Conservation (phyloP, 805 yeast genomes). For the Candida insectorum region DNA sequence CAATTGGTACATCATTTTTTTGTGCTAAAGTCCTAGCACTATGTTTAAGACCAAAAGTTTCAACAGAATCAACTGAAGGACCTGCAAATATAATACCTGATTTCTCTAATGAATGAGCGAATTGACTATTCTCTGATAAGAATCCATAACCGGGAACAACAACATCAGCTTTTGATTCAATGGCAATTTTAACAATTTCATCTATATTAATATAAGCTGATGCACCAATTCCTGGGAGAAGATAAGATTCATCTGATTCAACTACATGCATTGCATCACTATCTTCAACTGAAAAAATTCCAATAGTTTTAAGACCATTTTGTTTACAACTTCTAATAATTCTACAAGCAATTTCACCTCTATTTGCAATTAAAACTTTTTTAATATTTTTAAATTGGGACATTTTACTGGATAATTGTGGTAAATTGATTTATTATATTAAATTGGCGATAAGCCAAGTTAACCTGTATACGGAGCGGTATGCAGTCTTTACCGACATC, state of each 20-base stretch:
- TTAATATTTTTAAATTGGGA: constrained; percentile 2
- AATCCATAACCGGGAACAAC: constrained; percentile 98
- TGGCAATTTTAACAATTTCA: constrained; percentile 82
- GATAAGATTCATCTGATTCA: constrained; percentile 78
- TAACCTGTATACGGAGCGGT: too few species aligned
- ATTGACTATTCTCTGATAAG: constrained; percentile 92
- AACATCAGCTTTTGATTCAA: constrained; percentile 78
- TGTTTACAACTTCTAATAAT: constrained; percentile 83
- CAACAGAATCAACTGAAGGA: constrained; percentile 90
- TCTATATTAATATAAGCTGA: constrained; percentile 85
- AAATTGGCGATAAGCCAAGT: too few species aligned
- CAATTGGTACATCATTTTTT: constrained; percentile 87
- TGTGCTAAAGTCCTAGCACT: constrained; percentile 93
- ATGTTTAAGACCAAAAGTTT: constrained; percentile 89
- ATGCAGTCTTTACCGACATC: too few species aligned
- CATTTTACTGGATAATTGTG: too few species aligned
- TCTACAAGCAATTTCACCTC: constrained; percentile 97
- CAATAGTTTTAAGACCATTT: constrained; percentile 72
- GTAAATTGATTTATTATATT: too few species aligned
- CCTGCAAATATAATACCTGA: constrained; percentile 92
- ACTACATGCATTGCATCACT: constrained; percentile 82
- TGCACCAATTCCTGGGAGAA: constrained; percentile 80
- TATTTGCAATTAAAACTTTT: constrained; percentile 54
- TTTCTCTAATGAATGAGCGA: constrained; percentile 76
- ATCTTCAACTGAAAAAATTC: constrained; percentile 88